Percentiles rank a stretch among this genome's conserved stretches.
Conservation (phyloP, 805 yeast species). For the Candida incommunis region DNA sequence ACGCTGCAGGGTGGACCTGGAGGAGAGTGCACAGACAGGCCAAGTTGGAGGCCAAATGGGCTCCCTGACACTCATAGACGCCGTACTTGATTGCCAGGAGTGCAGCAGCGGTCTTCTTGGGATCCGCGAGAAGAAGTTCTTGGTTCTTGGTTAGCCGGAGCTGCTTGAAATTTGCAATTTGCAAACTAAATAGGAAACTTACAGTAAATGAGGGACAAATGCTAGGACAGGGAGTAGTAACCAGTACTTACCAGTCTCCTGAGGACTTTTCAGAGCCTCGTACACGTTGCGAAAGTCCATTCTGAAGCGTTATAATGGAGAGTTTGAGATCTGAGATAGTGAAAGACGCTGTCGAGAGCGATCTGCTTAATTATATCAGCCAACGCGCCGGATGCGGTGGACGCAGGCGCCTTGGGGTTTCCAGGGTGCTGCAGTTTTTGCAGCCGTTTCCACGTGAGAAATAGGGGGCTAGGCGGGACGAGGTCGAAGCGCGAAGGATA, state of each 20-base stretch:
- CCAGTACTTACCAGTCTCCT: conserved; percentile 8
- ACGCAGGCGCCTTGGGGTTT: neutral
- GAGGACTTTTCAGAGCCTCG: conserved; percentile 7
- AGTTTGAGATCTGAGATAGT: neutral
- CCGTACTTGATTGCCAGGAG: conserved; percentile 13
- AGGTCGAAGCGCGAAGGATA: neutral
- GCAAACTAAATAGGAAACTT: neutral
- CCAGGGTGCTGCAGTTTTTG: neutral
- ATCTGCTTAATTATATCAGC: conserved; percentile 5
- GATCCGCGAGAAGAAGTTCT: conserved; percentile 10
- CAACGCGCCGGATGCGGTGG: conserved; percentile 1
- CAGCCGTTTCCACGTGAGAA: too few relatives aligned
- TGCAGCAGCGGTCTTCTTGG: conserved; percentile 11
- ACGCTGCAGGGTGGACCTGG: conserved; percentile 8
- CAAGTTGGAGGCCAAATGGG: conserved; percentile 6
- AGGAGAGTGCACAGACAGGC: conserved; percentile 9
- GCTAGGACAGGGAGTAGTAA: neutral
- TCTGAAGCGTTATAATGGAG: neutral
- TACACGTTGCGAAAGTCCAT: conserved; percentile 9
- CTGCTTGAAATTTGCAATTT: neutral
- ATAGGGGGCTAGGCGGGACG: too few relatives aligned
- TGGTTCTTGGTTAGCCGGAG: neutral
- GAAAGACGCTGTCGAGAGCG: conserved; percentile 5
- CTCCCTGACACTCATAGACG: conserved; percentile 10
- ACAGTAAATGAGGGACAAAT: neutral